These are phyloP conservation scores for Hydrangea macrophylla DNA, from an alignment of 148 eudicot species.

Conservation along the genomic window DNA sequence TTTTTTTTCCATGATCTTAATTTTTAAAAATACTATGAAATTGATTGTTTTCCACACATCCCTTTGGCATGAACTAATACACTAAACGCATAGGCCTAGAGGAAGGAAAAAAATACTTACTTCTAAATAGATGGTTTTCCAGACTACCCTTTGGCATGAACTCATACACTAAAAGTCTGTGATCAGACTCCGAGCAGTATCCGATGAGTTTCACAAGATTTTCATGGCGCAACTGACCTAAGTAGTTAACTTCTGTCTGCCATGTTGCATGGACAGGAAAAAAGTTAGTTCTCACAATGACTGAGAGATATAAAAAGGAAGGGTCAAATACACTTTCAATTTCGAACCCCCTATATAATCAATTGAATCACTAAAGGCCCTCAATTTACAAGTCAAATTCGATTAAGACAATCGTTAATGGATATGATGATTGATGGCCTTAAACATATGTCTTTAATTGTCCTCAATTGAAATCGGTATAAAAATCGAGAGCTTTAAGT, in stretches of 20 bases:
- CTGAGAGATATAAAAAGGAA: neutral
- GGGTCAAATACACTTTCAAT: no score
- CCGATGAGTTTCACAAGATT: slow-evolving; percentile 43
- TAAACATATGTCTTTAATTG: no score
- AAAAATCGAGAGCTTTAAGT: no score
- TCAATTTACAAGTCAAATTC: no score
- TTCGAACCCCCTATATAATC: no score
- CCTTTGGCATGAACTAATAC: slow-evolving; percentile 38
- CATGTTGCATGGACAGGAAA: neutral
- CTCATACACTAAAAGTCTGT: slow-evolving; percentile 35
- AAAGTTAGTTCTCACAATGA: neutral
- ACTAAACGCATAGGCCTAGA: slow-evolving; percentile 13
- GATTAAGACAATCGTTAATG: no score
- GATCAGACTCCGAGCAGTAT: slow-evolving; percentile 26
- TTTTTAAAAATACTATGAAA: neutral
- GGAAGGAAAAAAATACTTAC: slow-evolving; percentile 16
- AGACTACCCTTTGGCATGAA: slow-evolving; percentile 41
- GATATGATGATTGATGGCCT: no score
- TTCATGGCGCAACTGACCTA: slow-evolving; percentile 31
- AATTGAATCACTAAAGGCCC: no score
- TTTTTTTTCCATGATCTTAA: neutral
- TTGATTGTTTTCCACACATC: slow-evolving; percentile 33
- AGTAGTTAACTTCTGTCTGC: slow-evolving; percentile 40
- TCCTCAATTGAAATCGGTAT: no score
- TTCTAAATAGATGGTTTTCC: slow-evolving; percentile 38